Conservation (phyloP, 495 filamentous ascomycete species). For the Annulohypoxylon bovei region DNA sequence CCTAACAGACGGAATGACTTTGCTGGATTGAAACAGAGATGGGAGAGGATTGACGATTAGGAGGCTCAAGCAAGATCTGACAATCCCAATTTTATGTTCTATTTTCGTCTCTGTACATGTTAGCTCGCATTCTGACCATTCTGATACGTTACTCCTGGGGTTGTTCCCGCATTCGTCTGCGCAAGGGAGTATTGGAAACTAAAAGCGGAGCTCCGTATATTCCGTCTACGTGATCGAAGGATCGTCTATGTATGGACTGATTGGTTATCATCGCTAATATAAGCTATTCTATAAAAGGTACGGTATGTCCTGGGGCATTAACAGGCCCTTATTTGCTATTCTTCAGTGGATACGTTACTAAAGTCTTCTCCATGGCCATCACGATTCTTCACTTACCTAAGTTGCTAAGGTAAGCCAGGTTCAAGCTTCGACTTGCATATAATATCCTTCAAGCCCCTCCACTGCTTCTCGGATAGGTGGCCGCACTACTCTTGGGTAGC, state of each 20-base stretch:
- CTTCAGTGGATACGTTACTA: no score
- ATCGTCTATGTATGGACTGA: background rate
- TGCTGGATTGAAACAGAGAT: background rate
- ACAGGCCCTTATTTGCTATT: no score
- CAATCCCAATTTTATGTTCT: slow-evolving; percentile 11
- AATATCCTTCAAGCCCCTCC: no score
- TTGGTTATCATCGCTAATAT: background rate
- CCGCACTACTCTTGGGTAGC: no score
- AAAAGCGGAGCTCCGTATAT: background rate
- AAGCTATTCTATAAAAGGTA: background rate
- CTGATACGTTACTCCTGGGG: background rate
- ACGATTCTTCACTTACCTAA: no score
- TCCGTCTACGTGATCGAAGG: background rate
- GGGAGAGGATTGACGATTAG: background rate
- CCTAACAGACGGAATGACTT: background rate
- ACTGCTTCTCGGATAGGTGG: no score
- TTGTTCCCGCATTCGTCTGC: background rate
- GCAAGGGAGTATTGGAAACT: background rate
- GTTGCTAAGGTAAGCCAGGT: no score
- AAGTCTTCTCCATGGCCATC: no score
- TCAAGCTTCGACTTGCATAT: no score
- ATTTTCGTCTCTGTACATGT: background rate
- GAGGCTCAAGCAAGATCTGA: slow-evolving; percentile 7
- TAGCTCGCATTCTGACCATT: background rate
- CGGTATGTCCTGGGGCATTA: background rate